Evolutionary conservation across 176 grass and related monocot genomes (phyloP).

Genomic region (Pharus latifolius): DNA sequence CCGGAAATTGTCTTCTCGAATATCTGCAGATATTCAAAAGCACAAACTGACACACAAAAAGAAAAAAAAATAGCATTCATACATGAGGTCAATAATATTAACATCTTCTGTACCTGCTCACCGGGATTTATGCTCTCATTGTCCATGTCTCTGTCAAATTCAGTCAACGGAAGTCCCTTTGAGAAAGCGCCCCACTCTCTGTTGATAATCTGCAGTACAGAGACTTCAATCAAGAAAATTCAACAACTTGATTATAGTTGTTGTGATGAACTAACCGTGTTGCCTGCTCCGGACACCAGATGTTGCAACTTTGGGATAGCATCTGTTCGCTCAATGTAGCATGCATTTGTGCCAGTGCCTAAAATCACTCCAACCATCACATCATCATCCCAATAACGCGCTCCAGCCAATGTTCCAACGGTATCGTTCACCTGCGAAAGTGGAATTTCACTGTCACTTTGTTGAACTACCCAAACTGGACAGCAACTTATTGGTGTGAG

Average conservation of each 20-base stretch:
- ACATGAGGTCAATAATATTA: neutral
- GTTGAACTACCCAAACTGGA: too few species aligned
- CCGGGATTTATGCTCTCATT: constrained; percentile 48
- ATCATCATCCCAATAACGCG: constrained; percentile 29
- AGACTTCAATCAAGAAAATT: neutral
- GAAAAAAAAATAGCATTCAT: neutral
- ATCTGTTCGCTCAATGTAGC: constrained; percentile 30
- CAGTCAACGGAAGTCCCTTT: constrained; percentile 37
- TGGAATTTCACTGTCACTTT: neutral
- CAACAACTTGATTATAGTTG: neutral
- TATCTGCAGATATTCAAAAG: constrained; percentile 20
- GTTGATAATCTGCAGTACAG: constrained; percentile 36
- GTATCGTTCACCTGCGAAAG: constrained; percentile 27
- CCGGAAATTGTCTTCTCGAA: constrained; percentile 74
- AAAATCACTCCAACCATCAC: constrained; percentile 40
- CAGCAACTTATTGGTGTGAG: too few species aligned
- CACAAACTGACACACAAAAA: neutral
- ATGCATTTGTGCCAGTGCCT: constrained; percentile 50
- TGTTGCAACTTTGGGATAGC: constrained; percentile 26
- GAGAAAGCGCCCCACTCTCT: constrained; percentile 58
- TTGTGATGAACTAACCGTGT: constrained; percentile 19
- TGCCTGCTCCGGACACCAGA: constrained; percentile 11
- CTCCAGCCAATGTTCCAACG: constrained; percentile 20
- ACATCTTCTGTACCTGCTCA: constrained; percentile 26
- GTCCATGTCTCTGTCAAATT: constrained; percentile 53